Evolutionary conservation across 1,139 yeast species (phyloP), one percentile per base, ranked within the genome.

Genomic region (Casaregolazyma suthepensis): DNA sequence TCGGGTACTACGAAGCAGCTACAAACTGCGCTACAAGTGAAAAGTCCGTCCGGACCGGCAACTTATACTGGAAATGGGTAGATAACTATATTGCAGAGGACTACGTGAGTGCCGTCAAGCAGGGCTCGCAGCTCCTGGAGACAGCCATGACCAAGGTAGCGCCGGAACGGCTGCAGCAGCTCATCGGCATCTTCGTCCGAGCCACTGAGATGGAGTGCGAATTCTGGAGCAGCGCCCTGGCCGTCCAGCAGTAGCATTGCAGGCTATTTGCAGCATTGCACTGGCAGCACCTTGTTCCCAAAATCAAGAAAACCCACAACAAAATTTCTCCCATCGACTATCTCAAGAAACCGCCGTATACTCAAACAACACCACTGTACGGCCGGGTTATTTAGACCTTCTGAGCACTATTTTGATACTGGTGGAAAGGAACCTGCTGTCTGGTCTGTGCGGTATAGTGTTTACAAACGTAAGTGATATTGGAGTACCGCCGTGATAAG

Each of bases 1-100:
- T 83, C 65, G 96, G 96, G 0, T 86, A 85, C 66, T 78, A 78
- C 42, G 78, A 80, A 54, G 83, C 87, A 0, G 81, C 79, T 4
- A 51, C 45, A 29, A 54, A 54, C 46, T 55, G 60, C 19, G 43
- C 55, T 38, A 57, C 54, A 1, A 56, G 59, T 23, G 60, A 63
- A 1, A 35, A 53, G 9, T 51, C 62, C 0, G 59, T 58, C 17
- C 29, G 49, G 13, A 55, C 52, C 1, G 67, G 66, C 6, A 67
- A 69, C 51, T 65, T 66, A 4, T 84, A 81, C 63, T 72, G 72
- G 56, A 67, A 73, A 7, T 87, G 94, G 94, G 66, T 85, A 13
- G 74, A 72, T 12, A 86, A 81, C 52, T 86, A 87, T 63, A 63
- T 74, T 1, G 75, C 84, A 1, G 81, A 79, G 1, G 77, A 82